Base-by-base conservation (phyloP, 306 rosid species). In the Gastrolobium villosum region DNA sequence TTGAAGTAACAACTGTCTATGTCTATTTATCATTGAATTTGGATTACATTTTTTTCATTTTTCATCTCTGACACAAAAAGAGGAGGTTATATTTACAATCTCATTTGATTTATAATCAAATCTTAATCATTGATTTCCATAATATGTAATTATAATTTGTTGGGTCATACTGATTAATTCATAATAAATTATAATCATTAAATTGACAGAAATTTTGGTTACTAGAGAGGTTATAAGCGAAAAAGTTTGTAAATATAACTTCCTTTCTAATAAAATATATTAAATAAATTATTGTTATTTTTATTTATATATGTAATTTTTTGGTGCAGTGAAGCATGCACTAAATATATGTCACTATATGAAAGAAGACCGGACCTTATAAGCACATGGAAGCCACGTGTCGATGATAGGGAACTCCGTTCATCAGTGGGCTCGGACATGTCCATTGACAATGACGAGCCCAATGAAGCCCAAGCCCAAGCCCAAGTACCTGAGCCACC, bases 401-500 rank as follows among this genome's bases (percentile, higher is more conserved):
- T 67, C 52, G 84, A 87, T 10, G 93, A 91, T 20, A 79, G 83
- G 52, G 93, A 88, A 31, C 75, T 96, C 40, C 84, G 97, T 49
- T 86, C 96, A 36, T 96, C 99, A 1, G 74, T 79, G 34, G 97
- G 88, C 49, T 96, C 99, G 2, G 99, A 96, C 83, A 96, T 96
- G 98, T 96, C 99, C 36, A 93, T 93, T 52, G 99, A 91, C 60
- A 92, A 91, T 71, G 98, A 92, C 53, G 91, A 92, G 76, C 66
- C 86, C 73, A 75, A 82, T 54, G 81, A 68, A 35, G 36, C 70
- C 26, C 83, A 59, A 39, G 48, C 52, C 74, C 81, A 76, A 39
- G 10, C 52, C 8, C 80, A 62, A 44, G 63, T 55, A 66, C 74
- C 40, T 39, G 62, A 56, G 0, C 53, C 65, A 55, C 55, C 10